Conservation (phyloP, 768 basidiomycete genomes). For the Daedaleopsis sinensis region DNA sequence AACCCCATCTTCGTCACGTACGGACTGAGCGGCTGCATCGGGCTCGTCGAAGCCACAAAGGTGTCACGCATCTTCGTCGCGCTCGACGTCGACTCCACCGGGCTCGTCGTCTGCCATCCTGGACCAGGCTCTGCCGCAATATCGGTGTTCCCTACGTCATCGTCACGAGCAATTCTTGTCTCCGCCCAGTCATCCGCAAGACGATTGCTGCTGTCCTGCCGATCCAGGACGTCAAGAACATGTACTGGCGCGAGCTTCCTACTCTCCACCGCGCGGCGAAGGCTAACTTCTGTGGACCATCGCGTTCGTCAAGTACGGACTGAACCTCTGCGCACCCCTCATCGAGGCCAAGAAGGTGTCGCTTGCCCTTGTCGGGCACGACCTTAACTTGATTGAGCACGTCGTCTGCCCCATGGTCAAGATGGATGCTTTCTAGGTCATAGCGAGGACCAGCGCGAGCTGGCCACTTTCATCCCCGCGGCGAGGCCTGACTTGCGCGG, state of each 20-base stretch:
- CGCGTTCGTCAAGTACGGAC: too few species aligned
- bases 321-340: too few species aligned
- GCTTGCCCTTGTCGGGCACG: too few species aligned
- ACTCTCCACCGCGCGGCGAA: conserved; percentile 92
- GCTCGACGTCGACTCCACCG: conserved; percentile 98
- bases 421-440: too few species aligned
- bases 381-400: too few species aligned
- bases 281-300: too few species aligned
- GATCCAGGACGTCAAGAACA: conserved; percentile 91
- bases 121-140: conserved; percentile 98
- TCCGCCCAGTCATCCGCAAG: conserved; percentile 98
- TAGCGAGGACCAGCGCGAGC: too few species aligned
- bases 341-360: too few species aligned
- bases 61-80: conserved; percentile 94
- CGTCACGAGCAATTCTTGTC: conserved; percentile 97
- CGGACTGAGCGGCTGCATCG: conserved; percentile 95
- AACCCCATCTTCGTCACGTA: conserved; percentile 96
- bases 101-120: conserved; percentile 96
- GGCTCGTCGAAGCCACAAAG: conserved; percentile 97
- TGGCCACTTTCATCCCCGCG: too few species aligned
- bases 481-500: too few species aligned
- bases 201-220: conserved; percentile 94
- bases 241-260: conserved; percentile 91
- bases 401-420: too few species aligned
- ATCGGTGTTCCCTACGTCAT: conserved; percentile 99